Evolutionary conservation across 1,284 basidiomycete genomes (phyloP).

Genomic region (Rhizoctonia solani): DNA sequence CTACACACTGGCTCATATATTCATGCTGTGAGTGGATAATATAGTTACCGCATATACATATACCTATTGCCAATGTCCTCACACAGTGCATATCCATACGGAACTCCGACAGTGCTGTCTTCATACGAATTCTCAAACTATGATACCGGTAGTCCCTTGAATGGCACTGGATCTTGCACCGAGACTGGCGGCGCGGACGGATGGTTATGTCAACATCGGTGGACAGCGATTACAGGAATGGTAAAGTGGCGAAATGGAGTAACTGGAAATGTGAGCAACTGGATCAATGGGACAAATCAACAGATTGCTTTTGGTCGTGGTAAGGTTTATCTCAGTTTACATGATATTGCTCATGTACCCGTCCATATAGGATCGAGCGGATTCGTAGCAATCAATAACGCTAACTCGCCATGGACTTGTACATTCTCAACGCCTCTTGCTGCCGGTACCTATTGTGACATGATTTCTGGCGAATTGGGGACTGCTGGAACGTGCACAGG

Average conservation of each 20-base stretch:
- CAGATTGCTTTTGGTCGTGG: conserved; percentile 68
- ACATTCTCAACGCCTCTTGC: conserved; percentile 43
- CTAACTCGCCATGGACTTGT: conserved; percentile 56
- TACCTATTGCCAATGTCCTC: conserved; percentile 46
- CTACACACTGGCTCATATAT: conserved; percentile 62
- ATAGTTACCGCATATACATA: not conserved
- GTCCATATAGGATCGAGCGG: conserved; percentile 46
- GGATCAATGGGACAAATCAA: conserved; percentile 58
- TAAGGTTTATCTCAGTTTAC: conserved; percentile 37
- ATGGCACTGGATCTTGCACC: conserved; percentile 58
- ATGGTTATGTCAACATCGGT: conserved; percentile 61
- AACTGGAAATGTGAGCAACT: conserved; percentile 51
- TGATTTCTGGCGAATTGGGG: conserved; percentile 34
- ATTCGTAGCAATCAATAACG: conserved; percentile 69
- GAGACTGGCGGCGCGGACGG: conserved; percentile 56
- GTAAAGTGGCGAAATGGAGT: conserved; percentile 66
- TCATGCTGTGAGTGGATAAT: conserved; percentile 55
- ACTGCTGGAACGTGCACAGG: conserved; percentile 30
- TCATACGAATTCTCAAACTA: conserved; percentile 57
- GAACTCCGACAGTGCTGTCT: conserved; percentile 65
- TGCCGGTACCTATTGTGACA: conserved; percentile 40
- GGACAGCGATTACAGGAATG: conserved; percentile 61
- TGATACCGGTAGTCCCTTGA: conserved; percentile 61
- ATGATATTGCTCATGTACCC: not conserved
- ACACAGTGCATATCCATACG: conserved; percentile 60